Conservation (phyloP, 2,329 filamentous ascomycete species). For the Zelopaecilomyces penicillatus region DNA sequence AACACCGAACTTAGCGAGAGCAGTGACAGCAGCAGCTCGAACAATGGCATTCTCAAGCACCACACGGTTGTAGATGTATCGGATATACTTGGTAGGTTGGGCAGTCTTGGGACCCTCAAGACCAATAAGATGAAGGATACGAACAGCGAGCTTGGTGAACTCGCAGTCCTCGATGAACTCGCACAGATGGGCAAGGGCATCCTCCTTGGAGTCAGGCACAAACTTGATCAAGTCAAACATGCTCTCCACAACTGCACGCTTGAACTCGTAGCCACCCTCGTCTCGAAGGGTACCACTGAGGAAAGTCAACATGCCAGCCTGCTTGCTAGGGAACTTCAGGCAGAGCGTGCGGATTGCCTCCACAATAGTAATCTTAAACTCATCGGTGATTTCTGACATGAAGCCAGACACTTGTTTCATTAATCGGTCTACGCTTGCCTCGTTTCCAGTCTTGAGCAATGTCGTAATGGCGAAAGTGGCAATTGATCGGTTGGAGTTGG, state of each 20-base stretch:
- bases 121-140: slow-evolving; percentile 88
- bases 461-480: slow-evolving; percentile 98
- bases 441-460: slow-evolving; percentile 94
- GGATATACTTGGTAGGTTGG: slow-evolving; percentile 96
- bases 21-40: slow-evolving; percentile 88
- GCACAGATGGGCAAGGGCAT: slow-evolving; percentile 86
- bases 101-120: slow-evolving; percentile 91
- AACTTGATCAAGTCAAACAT: slow-evolving; percentile 99
- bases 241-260: slow-evolving; percentile 93
- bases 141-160: slow-evolving; percentile 94
- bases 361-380: slow-evolving; percentile 99
- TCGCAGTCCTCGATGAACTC: slow-evolving; percentile 99
- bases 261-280: slow-evolving; percentile 97
- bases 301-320: slow-evolving; percentile 96
- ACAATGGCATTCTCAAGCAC: slow-evolving; percentile 96
- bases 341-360: slow-evolving; percentile 95
- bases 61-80: slow-evolving; percentile 98
- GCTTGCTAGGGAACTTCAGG: slow-evolving; percentile 96
- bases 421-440: slow-evolving; percentile 88
- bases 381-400: slow-evolving; percentile 98
- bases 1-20: slow-evolving; percentile 92
- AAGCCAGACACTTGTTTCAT: slow-evolving; percentile 99
- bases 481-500: slow-evolving; percentile 93
- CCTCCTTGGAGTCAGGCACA: slow-evolving; percentile 76
- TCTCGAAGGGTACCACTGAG: slow-evolving; percentile 93